These are phyloP conservation scores for Chlorociboria aeruginascens DNA, from an alignment of 495 filamentous ascomycete genomes.

Conservation along the genomic window DNA sequence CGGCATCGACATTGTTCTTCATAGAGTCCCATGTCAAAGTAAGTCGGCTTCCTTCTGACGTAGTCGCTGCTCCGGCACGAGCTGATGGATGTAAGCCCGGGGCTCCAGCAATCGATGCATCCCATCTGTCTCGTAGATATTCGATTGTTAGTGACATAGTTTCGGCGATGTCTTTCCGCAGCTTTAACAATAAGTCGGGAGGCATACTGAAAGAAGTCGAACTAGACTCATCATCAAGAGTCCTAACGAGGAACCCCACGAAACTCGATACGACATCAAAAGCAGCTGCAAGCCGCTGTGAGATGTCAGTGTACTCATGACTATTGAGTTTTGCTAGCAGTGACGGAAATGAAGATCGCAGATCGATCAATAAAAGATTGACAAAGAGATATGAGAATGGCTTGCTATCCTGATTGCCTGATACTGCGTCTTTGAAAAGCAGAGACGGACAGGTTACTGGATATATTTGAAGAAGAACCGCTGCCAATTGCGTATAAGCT, in stretches of 20 bases:
- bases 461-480: constrained; percentile 40
- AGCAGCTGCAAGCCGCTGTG: constrained; percentile 42
- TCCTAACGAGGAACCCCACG: constrained; percentile 41
- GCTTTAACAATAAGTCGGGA: constrained; percentile 42
- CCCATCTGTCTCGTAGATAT: constrained; percentile 53
- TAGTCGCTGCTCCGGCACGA: constrained; percentile 21
- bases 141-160: constrained; percentile 47
- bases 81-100: constrained; percentile 39
- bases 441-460: constrained; percentile 27
- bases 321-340: constrained; percentile 42
- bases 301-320: constrained; percentile 31
- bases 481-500: constrained; percentile 36
- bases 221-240: constrained; percentile 25
- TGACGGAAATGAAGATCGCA: constrained; percentile 47
- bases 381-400: constrained; percentile 49
- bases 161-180: constrained; percentile 45
- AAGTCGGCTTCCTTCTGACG: constrained; percentile 23
- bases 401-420: constrained; percentile 24
- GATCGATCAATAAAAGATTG: constrained; percentile 46
- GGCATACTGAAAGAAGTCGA: constrained; percentile 21
- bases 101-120: constrained; percentile 41
- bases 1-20: constrained; percentile 27
- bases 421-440: constrained; percentile 29
- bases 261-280: constrained; percentile 48
- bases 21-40: constrained; percentile 41